Conservation (phyloP, 495 filamentous ascomycete genomes). For the Friedmanniomyces simplex region DNA sequence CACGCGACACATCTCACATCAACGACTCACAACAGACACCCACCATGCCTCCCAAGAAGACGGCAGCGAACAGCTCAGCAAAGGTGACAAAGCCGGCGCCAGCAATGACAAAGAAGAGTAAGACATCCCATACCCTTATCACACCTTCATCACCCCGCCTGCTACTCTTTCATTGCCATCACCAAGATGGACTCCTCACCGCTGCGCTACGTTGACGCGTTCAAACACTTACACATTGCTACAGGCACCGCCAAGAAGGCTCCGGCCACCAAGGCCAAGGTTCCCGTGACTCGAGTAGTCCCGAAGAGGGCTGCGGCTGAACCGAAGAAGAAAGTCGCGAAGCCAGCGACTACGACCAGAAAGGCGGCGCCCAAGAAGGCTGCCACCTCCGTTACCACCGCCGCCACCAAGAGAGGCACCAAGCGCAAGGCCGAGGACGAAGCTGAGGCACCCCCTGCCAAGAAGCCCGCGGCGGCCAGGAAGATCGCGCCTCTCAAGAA, state of each 20-base stretch:
- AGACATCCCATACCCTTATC: no score
- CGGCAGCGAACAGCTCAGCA: slow-evolving; percentile 6
- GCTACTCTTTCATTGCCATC: no score
- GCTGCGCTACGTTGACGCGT: background rate
- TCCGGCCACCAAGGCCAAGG: background rate
- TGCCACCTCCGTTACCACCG: background rate
- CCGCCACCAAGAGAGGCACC: background rate
- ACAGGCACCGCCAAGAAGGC: background rate
- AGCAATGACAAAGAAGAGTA: background rate
- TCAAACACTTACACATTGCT: background rate
- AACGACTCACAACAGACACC: background rate
- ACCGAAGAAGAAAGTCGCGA: background rate
- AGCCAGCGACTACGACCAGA: no score
- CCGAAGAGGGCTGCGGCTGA: slow-evolving; percentile 7
- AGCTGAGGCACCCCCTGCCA: background rate
- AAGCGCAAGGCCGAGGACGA: slow-evolving; percentile 8
- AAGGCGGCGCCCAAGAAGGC: slow-evolving; percentile 3
- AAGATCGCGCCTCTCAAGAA: background rate
- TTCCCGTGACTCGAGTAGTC: background rate
- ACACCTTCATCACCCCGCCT: no score
- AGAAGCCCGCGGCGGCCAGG: background rate
- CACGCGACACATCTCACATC: background rate
- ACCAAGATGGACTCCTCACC: background rate
- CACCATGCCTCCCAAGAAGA: slow-evolving; percentile 4
- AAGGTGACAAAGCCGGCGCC: slow-evolving; percentile 16